Base-by-base conservation (phyloP, 495 filamentous ascomycete species). In the Pyrenopolyporus hunteri region DNA sequence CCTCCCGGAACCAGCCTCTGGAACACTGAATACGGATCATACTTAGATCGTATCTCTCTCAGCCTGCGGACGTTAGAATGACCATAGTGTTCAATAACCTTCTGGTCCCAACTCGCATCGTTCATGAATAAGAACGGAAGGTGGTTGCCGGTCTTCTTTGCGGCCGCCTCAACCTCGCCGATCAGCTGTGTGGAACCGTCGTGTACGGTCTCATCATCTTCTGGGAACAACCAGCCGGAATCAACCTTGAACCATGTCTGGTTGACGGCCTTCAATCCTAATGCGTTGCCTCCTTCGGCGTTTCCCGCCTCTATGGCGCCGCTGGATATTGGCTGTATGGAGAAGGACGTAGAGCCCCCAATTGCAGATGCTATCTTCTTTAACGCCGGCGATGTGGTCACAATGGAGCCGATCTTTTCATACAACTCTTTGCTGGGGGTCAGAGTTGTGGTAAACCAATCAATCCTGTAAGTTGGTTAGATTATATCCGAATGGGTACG, bases 1-100 rank as follows among this genome's bases (percentile, higher is more conserved):
- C 50, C 54, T 3, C 59, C 64, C 10, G 35, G 48, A 0, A 59
- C 57, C 39, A 72, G 51, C 20, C 54, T 66, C 54, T 78, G 74
- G 42, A 76, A 79, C 13, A 79, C 57, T 1, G 64, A 54, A 3
- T 16, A 0, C 0, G 75, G 75, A 50, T 79, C 77, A 57, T 74
- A 79, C n/a, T 64, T 63, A 25, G 57, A 31, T 8, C 69, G 61
- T 6, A 73, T 39, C 4, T 25, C 56, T 42, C 43, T 47, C 42
- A 79, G 48, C 40, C 51, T 67, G 0, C 35, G 53, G 17, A 74
- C 22, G 39, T 72, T 77, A 9, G 29, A 61, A 6, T 53, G 20
- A 0, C 77, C 77, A 59, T 78, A 79, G 2, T 59, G 42, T 4
- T 47, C 32, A 14, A 79, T 64, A 1, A 75, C 57, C 3, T 59